Conservation (phyloP, 2,329 filamentous ascomycete species). For the Trichophyton schoenleinii region DNA sequence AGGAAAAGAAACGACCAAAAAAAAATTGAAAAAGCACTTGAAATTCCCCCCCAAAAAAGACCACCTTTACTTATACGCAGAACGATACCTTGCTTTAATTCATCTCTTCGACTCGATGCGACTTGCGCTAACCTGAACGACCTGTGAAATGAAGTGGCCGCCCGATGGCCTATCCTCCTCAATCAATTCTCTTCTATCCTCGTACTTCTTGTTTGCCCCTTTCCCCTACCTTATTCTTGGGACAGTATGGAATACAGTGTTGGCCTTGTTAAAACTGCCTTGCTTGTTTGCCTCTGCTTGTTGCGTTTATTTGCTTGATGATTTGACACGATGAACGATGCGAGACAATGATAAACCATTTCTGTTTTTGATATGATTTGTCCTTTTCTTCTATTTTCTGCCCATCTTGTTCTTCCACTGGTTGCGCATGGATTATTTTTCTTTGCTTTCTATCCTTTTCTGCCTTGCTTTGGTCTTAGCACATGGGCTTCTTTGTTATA, state of each 20-base stretch:
- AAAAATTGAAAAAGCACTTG: background rate
- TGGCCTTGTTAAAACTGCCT: background rate
- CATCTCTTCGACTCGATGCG: background rate
- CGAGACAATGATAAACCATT: constrained; percentile 2
- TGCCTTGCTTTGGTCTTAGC: background rate
- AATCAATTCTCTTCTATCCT: background rate
- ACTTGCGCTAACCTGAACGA: background rate
- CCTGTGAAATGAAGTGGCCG: background rate
- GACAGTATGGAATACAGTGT: background rate
- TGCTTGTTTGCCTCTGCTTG: background rate
- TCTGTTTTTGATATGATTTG: constrained; percentile 1
- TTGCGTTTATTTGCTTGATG: background rate
- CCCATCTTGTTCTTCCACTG: background rate
- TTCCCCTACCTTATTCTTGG: background rate
- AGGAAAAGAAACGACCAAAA: background rate
- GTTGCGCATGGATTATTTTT: background rate
- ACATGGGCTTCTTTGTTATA: background rate
- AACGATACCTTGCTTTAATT: background rate
- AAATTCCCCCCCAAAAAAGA: background rate
- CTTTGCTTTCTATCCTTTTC: background rate
- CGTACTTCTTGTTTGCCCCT: background rate
- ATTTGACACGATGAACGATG: constrained; percentile 4
- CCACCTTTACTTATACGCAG: background rate
- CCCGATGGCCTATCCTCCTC: background rate
- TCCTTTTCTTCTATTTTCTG: background rate